Base-by-base conservation (phyloP, 106 monocot genomes). In the Hemerocallis citrina region DNA sequence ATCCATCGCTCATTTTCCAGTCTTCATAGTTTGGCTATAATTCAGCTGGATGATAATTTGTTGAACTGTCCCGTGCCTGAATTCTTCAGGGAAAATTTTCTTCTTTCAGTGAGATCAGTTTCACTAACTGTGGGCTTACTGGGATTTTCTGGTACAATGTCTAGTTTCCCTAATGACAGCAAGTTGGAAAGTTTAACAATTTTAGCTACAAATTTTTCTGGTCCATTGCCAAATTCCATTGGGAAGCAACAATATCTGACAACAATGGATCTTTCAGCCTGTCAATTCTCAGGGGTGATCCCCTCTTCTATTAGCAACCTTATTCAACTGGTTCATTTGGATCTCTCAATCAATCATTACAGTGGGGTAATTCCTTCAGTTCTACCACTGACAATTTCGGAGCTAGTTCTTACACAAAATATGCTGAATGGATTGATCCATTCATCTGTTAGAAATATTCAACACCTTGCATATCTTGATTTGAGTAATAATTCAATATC, bases 341-440 rank as follows among this genome's bases (percentile, higher is more conserved):
- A 88, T 49, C 79, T 93, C 34, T 85, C 88, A 0, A 4, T 13
- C 16, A 88, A 93, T 61, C 65, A 57, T 44, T 76, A 88, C 44
- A 79, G 43, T 6, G 88, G 93, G 46, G 4, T 11, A 20, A 62
- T 89, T 15, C 80, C 84, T 20, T 13, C 49, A 10, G 7, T 57
- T 33, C 4, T 36, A 40, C 15, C 22, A 17, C 34, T 13, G 8
- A 40, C 7, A 12, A 31, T 77, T 4, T 8, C 20, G 1, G 40
- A 58, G 1, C 41, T 77, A 23, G 25, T 14, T 37, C 41, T 74
- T 13, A 1, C 36, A 2, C 10, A 70, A 12, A 85, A 85, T 70
- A 29, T 3, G 7, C 32, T 80, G 1, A 58, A 16, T 16, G 84
- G 72, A 3, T 43, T 52, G 0, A 61, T 74, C 14, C 65, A 42